Base-by-base conservation (phyloP, 208 protist genomes). In the Leptomonas seymouri region DNA sequence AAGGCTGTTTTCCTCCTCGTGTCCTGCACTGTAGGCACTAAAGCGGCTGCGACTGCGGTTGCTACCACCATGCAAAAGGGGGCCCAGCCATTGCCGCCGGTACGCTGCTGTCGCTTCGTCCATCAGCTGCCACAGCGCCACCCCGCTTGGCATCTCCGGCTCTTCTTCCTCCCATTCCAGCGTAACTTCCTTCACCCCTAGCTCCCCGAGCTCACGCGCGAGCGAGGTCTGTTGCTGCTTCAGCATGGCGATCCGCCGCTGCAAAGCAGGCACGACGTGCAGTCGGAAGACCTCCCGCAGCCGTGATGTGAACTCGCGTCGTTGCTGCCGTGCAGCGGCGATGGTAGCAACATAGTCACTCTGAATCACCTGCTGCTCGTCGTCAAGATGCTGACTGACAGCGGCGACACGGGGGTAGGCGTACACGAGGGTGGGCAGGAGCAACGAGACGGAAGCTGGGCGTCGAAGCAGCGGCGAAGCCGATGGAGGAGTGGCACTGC, bases 121-220 rank as follows among this genome's bases (percentile, higher is more conserved):
- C 45, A 78, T 54, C 55, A 51, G 28, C 42, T 58, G 73, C 62
- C 59, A 48, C 8, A 74, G 53, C 31, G 60, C 54, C 5, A 25
- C 58, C 2, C 51, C 73, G 25, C 54, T 28, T 11, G 57, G 23
- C 23, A 49, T 42, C 20, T 36, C 65, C 15, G 41, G 23, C 20
- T 75, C 62, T 25, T 59, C 61, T 25, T 75, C 77, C n/a, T 83
- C 61, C 81, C 81, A 82, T 53, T 81, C 66, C 7, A 86, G 60
- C 15, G 50, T 53, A 11, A 81, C 55, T 14, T 76, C 54, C 45
- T 70, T 69, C 39, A 86, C 67, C 0, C 81, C 81, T 3, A 86
- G 59, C 27, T 70, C 77, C 14, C 39, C 60, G 15, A 86, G 69
- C 53, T 80, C 41, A 9, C 48, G 61, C 2, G 67, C 78, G 21